Evolutionary conservation across 306 rosid species (phyloP).

Genomic region (Astragalus glycyphyllos): DNA sequence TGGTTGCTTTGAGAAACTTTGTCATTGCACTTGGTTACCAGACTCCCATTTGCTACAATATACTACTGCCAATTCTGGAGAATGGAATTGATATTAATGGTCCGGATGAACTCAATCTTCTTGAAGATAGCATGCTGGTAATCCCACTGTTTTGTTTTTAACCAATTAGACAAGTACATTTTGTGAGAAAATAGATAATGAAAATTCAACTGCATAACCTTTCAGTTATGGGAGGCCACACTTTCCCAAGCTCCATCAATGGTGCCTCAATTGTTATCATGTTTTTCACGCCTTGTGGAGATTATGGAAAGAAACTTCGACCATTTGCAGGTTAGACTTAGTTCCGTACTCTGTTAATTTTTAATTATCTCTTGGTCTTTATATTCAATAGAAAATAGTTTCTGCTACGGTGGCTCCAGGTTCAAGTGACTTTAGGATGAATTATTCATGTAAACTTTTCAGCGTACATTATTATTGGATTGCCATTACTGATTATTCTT

Average conservation of each 20-base stretch:
- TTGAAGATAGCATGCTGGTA: slow-evolving; percentile 99
- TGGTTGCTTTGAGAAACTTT: slow-evolving; percentile 86
- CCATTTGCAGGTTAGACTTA: slow-evolving; percentile 80
- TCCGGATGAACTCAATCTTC: slow-evolving; percentile 91
- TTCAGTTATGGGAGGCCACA: slow-evolving; percentile 98
- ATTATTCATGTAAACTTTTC: slow-evolving; percentile 27
- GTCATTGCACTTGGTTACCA: slow-evolving; percentile 88
- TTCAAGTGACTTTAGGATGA: slow-evolving; percentile 11
- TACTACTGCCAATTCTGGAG: slow-evolving; percentile 81
- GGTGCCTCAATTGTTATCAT: slow-evolving; percentile 82
- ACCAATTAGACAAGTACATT: slow-evolving; percentile 17
- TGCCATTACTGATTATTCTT: slow-evolving; percentile 17
- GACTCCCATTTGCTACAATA: slow-evolving; percentile 83
- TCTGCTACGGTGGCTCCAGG: slow-evolving; percentile 5
- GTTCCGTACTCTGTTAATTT: slow-evolving; percentile 32
- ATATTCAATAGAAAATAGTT: slow-evolving; percentile 21
- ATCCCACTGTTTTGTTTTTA: slow-evolving; percentile 43
- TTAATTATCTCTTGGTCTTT: slow-evolving; percentile 23
- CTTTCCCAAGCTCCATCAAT: slow-evolving; percentile 93
- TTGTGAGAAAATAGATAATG: slow-evolving; percentile 36
- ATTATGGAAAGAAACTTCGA: slow-evolving; percentile 93
- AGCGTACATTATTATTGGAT: slow-evolving; percentile 13
- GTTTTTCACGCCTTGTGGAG: slow-evolving; percentile 78
- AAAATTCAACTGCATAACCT: slow-evolving; percentile 42
- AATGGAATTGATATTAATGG: slow-evolving; percentile 85